Conservation (phyloP, 1,139 yeast species). For the Spencermartinsiella ligniputridi region DNA sequence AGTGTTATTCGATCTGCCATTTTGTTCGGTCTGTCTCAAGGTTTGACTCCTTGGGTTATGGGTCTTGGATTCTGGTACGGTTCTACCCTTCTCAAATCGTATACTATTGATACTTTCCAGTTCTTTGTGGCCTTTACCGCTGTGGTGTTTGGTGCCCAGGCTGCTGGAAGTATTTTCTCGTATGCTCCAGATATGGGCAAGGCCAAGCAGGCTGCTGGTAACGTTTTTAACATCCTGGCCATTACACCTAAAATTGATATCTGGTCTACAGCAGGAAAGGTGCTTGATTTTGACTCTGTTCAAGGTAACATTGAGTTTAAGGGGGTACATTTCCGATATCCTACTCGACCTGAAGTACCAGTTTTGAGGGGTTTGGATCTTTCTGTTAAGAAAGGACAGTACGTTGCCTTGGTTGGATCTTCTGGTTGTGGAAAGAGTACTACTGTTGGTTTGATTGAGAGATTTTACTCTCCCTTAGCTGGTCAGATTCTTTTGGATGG, state of each 20-base stretch:
- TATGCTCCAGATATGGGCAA: slow-evolving; percentile 70
- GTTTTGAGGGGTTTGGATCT: slow-evolving; percentile 66
- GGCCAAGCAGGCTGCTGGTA: slow-evolving; percentile 57
- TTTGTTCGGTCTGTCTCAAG: slow-evolving; percentile 34
- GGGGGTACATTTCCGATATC: slow-evolving; percentile 70
- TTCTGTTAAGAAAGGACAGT: slow-evolving; percentile 71
- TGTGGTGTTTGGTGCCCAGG: slow-evolving; percentile 79
- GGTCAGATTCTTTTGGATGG: slow-evolving; percentile 72
- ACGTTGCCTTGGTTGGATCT: slow-evolving; percentile 91
- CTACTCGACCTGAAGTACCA: slow-evolving; percentile 72
- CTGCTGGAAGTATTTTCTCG: slow-evolving; percentile 81
- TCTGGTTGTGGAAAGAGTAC: slow-evolving; percentile 96
- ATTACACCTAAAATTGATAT: slow-evolving; percentile 56
- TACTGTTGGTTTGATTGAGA: slow-evolving; percentile 70
- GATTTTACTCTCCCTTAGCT: slow-evolving; percentile 69
- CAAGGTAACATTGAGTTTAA: slow-evolving; percentile 59
- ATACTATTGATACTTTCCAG: slow-evolving; percentile 26
- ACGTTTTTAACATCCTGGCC: slow-evolving; percentile 71
- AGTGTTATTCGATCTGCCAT: slow-evolving; percentile 30
- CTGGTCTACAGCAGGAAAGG: slow-evolving; percentile 51
- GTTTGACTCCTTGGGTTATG: slow-evolving; percentile 36
- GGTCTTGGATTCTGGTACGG: slow-evolving; percentile 41
- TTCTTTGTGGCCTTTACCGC: slow-evolving; percentile 37
- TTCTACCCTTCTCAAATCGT: slow-evolving; percentile 29
- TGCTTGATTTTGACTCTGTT: slow-evolving; percentile 34